phyloP scores from a whole-genome alignment of 805 yeast species.

The Ogataea pini region DNA sequence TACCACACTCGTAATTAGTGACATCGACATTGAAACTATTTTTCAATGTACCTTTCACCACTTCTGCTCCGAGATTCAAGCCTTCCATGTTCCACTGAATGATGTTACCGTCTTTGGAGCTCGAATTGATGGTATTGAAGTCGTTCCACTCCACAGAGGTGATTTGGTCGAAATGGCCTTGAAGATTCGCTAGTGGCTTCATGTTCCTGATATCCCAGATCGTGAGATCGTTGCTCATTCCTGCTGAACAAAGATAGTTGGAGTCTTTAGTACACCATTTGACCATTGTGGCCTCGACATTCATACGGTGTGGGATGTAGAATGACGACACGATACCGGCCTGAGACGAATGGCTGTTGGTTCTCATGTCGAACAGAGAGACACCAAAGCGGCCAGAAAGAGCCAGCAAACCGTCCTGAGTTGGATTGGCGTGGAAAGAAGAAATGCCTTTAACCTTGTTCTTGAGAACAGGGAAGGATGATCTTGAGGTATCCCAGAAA shows the following conservation, averaged over 20 bases:
- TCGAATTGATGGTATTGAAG: constrained; percentile 45
- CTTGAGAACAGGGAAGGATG: constrained; percentile 58
- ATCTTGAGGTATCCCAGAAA: constrained; percentile 70
- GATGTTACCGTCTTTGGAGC: constrained; percentile 66
- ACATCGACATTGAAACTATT: constrained; percentile 42
- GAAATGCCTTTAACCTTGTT: constrained; percentile 51
- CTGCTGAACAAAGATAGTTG: constrained; percentile 65
- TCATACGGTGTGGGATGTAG: constrained; percentile 42
- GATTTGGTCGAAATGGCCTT: constrained; percentile 57
- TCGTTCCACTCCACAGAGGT: constrained; percentile 61
- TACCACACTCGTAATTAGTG: constrained; percentile 48
- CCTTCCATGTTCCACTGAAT: constrained; percentile 59
- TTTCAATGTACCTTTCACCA: constrained; percentile 42
- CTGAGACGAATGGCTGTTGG: constrained; percentile 32
- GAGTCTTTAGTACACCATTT: constrained; percentile 67
- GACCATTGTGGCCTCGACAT: constrained; percentile 42
- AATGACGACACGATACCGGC: constrained; percentile 35
- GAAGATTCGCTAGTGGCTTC: constrained; percentile 51
- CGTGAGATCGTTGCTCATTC: constrained; percentile 50
- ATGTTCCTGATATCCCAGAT: constrained; percentile 76
- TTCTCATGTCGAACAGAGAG: constrained; percentile 70
- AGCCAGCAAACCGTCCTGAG: constrained; percentile 55
- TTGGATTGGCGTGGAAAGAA: constrained; percentile 50
- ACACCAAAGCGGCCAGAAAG: constrained; percentile 73
- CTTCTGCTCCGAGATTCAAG: constrained; percentile 6